Evolutionary conservation across 2,329 filamentous ascomycete genomes (phyloP).

Genomic region (Ceratocystis variospora): DNA sequence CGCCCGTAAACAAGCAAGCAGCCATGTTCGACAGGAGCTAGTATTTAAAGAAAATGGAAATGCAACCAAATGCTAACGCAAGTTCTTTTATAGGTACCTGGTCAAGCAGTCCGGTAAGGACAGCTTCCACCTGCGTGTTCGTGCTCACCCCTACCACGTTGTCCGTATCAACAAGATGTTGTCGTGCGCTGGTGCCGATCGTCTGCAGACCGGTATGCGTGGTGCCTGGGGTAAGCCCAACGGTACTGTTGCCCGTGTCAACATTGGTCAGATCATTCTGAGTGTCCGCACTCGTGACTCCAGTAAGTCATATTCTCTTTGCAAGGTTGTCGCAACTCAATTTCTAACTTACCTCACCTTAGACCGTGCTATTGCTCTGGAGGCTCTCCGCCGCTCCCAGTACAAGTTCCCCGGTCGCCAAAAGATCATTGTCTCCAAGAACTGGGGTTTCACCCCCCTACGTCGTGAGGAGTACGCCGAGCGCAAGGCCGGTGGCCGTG

Average conservation of each 20-base stretch:
- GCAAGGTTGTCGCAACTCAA: not conserved
- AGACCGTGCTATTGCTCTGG: slow-evolving; percentile 86
- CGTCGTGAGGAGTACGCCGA: slow-evolving; percentile 94
- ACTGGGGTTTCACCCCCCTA: slow-evolving; percentile 99
- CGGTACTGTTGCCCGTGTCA: slow-evolving; percentile 97
- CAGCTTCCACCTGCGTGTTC: slow-evolving; percentile 59
- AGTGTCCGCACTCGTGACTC: slow-evolving; percentile 93
- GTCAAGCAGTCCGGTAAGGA: slow-evolving; percentile 61
- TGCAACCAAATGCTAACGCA: not conserved
- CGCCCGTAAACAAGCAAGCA: not conserved
- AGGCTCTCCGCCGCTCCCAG: slow-evolving; percentile 97
- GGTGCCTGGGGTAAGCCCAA: slow-evolving; percentile 99
- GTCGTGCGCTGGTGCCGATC: slow-evolving; percentile 99
- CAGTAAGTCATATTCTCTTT: slow-evolving; percentile 40
- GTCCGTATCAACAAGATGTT: slow-evolving; percentile 99
- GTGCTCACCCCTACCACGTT: slow-evolving; percentile 98
- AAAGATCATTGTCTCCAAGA: slow-evolving; percentile 99
- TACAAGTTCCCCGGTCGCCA: slow-evolving; percentile 99
- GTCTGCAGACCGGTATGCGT: slow-evolving; percentile 99
- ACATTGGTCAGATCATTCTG: slow-evolving; percentile 99
- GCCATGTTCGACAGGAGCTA: not conserved
- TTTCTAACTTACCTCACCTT: slow-evolving; percentile 8
- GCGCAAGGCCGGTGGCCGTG: slow-evolving; percentile 82
- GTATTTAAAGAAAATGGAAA: not conserved
- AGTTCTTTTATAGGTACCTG: slow-evolving; percentile 38